phyloP scores from a whole-genome alignment of 2,329 filamentous ascomycete genomes.

The Zymoseptoria brevis region DNA sequence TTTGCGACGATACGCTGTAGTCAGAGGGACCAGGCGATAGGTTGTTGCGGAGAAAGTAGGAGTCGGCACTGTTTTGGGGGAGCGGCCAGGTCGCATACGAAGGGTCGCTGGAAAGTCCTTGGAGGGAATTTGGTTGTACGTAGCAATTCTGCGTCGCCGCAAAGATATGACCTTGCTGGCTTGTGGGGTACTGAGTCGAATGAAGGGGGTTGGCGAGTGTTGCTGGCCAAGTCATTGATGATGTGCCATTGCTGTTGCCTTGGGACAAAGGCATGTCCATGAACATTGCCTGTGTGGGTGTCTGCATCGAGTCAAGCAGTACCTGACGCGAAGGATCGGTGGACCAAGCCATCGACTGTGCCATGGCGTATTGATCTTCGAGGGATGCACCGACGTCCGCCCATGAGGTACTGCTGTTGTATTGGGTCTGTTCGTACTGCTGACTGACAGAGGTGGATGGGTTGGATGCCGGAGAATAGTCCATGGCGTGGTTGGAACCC shows the following conservation, averaged over 20 bases:
- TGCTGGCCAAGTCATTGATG: background rate
- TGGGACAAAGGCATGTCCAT: background rate
- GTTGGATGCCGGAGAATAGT: background rate
- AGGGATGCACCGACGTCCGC: conserved; percentile 1
- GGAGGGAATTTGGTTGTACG: background rate
- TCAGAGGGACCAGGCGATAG: conserved; percentile 17
- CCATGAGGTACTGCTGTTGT: conserved; percentile 2
- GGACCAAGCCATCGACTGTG: conserved; percentile 12
- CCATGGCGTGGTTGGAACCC: background rate
- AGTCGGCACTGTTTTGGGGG: background rate
- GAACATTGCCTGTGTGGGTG: conserved; percentile 14
- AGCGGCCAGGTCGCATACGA: background rate
- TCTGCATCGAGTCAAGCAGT: conserved; percentile 8
- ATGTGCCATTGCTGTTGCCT: background rate
- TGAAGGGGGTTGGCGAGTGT: background rate
- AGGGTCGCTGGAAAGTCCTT: background rate
- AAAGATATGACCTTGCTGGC: background rate
- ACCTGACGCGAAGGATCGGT: conserved; percentile 6
- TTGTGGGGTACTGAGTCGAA: background rate
- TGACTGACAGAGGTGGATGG: background rate
- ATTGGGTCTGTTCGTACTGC: background rate
- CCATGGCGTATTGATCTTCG: conserved; percentile 8
- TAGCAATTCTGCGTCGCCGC: background rate
- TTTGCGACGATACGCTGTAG: conserved; percentile 16
- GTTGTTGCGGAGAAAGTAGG: conserved; percentile 3